Evolutionary conservation across 495 filamentous ascomycete genomes (phyloP).

Genomic region (Neurospora sp.): DNA sequence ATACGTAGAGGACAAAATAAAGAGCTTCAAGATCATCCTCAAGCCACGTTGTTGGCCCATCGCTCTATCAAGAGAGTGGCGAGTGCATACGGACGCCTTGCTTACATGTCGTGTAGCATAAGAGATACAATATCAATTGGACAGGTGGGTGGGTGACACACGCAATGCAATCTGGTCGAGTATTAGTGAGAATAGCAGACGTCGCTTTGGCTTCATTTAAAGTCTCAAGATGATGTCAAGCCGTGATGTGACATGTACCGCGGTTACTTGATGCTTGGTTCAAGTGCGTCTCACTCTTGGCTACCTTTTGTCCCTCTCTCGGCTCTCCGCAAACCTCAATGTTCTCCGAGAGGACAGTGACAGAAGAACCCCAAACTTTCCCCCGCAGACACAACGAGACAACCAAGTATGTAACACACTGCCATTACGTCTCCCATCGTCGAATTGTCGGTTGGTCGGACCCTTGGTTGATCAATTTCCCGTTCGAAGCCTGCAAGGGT

Average conservation of each 20-base stretch:
- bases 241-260: not conserved
- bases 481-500: not conserved
- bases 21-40: not conserved
- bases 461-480: constrained; percentile 18
- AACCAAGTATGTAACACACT: not conserved
- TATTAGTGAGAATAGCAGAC: not conserved
- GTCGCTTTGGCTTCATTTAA: not conserved
- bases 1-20: not conserved
- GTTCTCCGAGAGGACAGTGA: not conserved
- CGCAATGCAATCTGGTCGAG: not conserved
- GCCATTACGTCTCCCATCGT: not conserved
- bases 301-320: not conserved
- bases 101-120: not conserved
- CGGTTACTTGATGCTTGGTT: not conserved
- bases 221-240: not conserved
- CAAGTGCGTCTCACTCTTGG: not conserved
- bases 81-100: not conserved
- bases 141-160: not conserved
- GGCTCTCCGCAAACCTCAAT: not conserved
- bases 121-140: not conserved
- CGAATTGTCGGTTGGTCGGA: not conserved
- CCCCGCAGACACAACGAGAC: not conserved
- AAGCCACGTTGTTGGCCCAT: not conserved
- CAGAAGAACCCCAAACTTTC: not conserved
- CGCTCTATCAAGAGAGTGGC: not conserved